Percentiles rank a stretch among this genome's conserved stretches.
phyloP scores from a whole-genome alignment of 768 basidiomycete genomes.

The Suillus brevipes region DNA sequence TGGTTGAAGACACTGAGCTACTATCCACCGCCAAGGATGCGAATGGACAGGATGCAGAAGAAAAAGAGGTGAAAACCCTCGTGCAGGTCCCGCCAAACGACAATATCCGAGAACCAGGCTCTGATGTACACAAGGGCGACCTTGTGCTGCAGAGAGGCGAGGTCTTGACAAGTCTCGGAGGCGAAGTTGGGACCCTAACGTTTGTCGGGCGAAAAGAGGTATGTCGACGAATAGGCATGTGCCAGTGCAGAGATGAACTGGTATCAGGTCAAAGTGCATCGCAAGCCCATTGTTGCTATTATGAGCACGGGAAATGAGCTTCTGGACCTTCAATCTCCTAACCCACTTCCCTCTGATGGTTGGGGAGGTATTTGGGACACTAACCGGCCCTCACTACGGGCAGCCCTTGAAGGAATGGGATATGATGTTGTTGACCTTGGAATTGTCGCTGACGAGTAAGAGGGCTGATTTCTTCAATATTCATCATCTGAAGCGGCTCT shows the following conservation, averaged over 20 bases:
- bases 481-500: constrained; percentile 4
- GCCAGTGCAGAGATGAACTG: background rate
- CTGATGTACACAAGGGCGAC: constrained; percentile 70
- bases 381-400: constrained; percentile 76
- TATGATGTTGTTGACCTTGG: constrained; percentile 81
- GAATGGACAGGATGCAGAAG: constrained; percentile 53
- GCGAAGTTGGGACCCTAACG: constrained; percentile 80
- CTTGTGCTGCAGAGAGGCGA: constrained; percentile 64
- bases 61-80: constrained; percentile 68
- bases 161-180: constrained; percentile 63
- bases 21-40: constrained; percentile 48
- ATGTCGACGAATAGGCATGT: constrained; percentile 10
- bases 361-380: constrained; percentile 86
- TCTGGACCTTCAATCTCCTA: constrained; percentile 54
- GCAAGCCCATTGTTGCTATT: constrained; percentile 75
- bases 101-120: constrained; percentile 73
- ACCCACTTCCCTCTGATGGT: constrained; percentile 32
- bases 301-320: constrained; percentile 89
- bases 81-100: constrained; percentile 62
- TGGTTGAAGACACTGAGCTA: constrained; percentile 90
- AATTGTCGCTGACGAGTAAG: constrained; percentile 74
- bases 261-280: constrained; percentile 63
- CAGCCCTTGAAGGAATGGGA: constrained; percentile 69
- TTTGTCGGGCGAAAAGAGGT: constrained; percentile 80
- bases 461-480: constrained; percentile 1